Evolutionary conservation across 164 flowering plant genomes (phyloP), one percentile per base, ranked within the genome.

Genomic region (Saururus chinensis): DNA sequence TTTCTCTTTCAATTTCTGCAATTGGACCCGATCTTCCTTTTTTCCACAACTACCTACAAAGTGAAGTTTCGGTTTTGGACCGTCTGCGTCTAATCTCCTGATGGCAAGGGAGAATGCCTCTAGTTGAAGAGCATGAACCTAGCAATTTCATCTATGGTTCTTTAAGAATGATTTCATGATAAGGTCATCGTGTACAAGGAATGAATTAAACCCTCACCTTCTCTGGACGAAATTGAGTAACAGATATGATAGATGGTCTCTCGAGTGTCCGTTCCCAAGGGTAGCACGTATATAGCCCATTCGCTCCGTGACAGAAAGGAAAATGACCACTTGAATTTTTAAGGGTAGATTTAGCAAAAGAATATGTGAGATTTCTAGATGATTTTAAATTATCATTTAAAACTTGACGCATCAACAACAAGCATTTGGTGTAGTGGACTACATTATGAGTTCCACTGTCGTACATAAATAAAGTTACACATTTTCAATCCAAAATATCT

Each of bases 211-310:
- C 74, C 71, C 77, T 49, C 76, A 92, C 98, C 96, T 92, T 92
- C 85, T 92, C 96, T 56, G 98, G 96, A 78, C 98, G 96, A 76
- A 92, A 92, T 64, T 92, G 98, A 67, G 96, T 89, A 72, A 92
- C 95, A 60, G 96, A 92, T 55, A 92, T 83, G 52, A 92, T 74
- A 53, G 42, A 69, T 60, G 84, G 80, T 19, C 71, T 62, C 26
- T 60, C 53, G 4, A 60, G 53, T 22, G 82, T 58, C 73, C 89
- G n/a, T 82, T 76, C 86, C 89, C 66, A 92, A 68, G 60, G 96
- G 84, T 74, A 92, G 89, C 56, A 40, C 81, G 96, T 92, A 84
- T 63, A 68, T 11, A 30, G 11, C 6, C 6, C 42, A 40, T 40
- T 40, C 42, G n/a, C n/a, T n/a, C n/a, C n/a, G n/a, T n/a, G n/a